phyloP scores from a whole-genome alignment of 2,329 filamentous ascomycete species.

The Kalaharituber pfeilii region DNA sequence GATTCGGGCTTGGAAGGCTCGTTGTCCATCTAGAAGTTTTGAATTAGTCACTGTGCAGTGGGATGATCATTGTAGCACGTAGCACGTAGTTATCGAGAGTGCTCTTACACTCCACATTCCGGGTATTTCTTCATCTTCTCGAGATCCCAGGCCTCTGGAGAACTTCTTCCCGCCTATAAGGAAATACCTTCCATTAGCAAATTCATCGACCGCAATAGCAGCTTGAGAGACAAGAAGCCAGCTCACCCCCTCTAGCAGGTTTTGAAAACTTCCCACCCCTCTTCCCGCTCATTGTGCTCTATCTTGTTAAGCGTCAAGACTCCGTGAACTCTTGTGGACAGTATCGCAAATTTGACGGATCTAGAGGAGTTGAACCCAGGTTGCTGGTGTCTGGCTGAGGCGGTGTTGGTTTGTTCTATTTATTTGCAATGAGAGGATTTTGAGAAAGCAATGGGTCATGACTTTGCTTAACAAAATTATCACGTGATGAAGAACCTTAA shows the following conservation, averaged over 20 bases:
- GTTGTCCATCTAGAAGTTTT: conserved; percentile 34
- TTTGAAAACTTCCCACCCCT: conserved; percentile 63
- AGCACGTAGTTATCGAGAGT: conserved; percentile 25
- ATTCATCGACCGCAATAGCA: too few relatives aligned
- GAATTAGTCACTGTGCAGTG: conserved; percentile 36
- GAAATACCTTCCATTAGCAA: conserved; percentile 1
- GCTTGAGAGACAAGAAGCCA: conserved; percentile 4
- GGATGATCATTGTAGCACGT: conserved; percentile 5
- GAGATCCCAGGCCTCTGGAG: conserved; percentile 72
- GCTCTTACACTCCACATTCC: conserved; percentile 59
- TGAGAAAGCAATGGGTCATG: too few relatives aligned
- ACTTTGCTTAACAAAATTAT: too few relatives aligned
- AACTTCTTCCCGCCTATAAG: conserved; percentile 80
- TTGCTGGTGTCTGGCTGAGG: too few relatives aligned
- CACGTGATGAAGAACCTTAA: too few relatives aligned
- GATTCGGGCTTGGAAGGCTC: too few relatives aligned
- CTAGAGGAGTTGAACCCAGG: too few relatives aligned
- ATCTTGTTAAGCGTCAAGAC: too few relatives aligned
- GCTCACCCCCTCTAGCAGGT: conserved; percentile 70
- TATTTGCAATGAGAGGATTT: too few relatives aligned
- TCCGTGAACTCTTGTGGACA: too few relatives aligned
- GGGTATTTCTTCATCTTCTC: conserved; percentile 73
- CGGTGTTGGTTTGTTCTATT: too few relatives aligned
- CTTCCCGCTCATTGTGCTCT: conserved; percentile 35
- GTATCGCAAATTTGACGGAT: too few relatives aligned